phyloP scores from a whole-genome alignment of 768 basidiomycete species.

The Roridomyces roridus region DNA sequence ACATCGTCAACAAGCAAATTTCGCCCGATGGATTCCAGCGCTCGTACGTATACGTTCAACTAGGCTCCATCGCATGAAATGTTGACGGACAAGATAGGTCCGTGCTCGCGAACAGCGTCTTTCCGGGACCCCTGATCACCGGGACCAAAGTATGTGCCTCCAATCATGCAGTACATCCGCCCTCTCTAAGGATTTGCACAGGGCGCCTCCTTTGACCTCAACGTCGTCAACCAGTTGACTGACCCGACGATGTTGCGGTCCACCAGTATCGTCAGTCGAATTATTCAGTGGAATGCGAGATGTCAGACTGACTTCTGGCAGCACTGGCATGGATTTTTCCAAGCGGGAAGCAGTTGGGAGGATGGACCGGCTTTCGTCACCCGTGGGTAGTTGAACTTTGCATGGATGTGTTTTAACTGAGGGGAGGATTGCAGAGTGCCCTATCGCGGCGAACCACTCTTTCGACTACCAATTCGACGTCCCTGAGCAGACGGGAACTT shows the following conservation, averaged over 20 bases:
- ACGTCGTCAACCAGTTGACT: constrained; percentile 44
- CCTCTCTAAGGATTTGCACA: constrained; percentile 19
- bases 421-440: constrained; percentile 27
- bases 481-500: constrained; percentile 30
- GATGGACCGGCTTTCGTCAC: constrained; percentile 35
- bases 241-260: constrained; percentile 43
- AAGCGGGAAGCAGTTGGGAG: constrained; percentile 27
- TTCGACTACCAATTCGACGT: constrained; percentile 33
- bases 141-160: constrained; percentile 15
- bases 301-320: neutral
- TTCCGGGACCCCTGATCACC: constrained; percentile 24
- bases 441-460: constrained; percentile 32
- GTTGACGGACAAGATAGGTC: neutral
- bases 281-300: neutral
- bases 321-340: constrained; percentile 34
- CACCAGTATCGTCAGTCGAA: constrained; percentile 47
- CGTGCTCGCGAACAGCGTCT: constrained; percentile 15
- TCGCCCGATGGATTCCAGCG: constrained; percentile 17
- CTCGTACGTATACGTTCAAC: neutral
- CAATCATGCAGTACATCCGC: neutral
- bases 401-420: too few relatives aligned
- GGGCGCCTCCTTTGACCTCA: constrained; percentile 41
- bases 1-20: constrained; percentile 7
- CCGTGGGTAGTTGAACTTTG: neutral
- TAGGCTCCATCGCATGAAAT: neutral